These are phyloP conservation scores for Ascochyta koolunga DNA, from an alignment of 2,329 filamentous ascomycete species.

Conservation along the genomic window DNA sequence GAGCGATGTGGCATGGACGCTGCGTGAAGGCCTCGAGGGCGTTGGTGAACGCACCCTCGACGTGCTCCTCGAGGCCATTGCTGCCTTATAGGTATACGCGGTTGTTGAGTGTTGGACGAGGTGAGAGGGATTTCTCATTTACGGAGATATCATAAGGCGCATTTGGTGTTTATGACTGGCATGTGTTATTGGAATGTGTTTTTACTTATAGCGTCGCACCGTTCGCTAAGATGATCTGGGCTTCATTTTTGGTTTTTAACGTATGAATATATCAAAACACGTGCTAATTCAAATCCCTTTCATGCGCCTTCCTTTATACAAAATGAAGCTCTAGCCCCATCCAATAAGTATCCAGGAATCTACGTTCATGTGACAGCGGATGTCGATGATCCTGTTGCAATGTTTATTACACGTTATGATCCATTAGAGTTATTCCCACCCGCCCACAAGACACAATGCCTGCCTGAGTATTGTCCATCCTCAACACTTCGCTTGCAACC, in stretches of 20 bases:
- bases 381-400: too few species aligned
- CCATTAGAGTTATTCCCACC: too few species aligned
- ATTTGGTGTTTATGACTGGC: background rate
- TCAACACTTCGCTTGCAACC: background rate
- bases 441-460: background rate
- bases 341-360: too few species aligned
- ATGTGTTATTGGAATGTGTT: background rate
- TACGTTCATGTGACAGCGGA: too few species aligned
- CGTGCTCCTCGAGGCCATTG: constrained; percentile 63
- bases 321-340: background rate
- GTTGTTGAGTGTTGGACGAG: background rate
- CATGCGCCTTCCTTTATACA: background rate
- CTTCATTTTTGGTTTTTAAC: background rate
- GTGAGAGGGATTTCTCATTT: background rate
- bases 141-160: background rate
- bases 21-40: constrained; percentile 61
- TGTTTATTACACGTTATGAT: too few species aligned
- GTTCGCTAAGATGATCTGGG: background rate
- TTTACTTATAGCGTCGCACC: background rate
- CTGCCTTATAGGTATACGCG: constrained; percentile 51
- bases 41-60: constrained; percentile 60
- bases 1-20: constrained; percentile 82
- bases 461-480: background rate
- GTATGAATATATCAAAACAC: background rate
- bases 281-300: background rate